Percentiles rank a stretch among this genome's conserved stretches.
Evolutionary conservation across 768 basidiomycete species (phyloP).

Genomic region (Tulasnella sp.): DNA sequence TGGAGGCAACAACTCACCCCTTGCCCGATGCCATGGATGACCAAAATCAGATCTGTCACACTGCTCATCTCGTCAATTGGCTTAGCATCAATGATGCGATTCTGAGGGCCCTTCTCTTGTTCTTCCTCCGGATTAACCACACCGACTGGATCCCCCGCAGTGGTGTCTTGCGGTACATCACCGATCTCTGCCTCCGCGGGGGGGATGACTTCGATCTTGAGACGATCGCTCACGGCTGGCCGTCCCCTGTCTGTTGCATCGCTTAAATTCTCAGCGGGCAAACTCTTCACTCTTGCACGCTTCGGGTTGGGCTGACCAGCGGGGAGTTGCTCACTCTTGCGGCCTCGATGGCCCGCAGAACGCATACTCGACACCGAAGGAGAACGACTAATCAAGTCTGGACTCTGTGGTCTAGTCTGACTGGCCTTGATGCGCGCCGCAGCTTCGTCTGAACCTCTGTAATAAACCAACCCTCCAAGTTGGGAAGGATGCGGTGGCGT

Average conservation of each 20-base stretch:
- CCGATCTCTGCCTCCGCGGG: not conserved
- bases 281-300: conserved; percentile 2
- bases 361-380: conserved; percentile 14
- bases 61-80: conserved; percentile 23
- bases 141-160: not conserved
- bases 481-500: conserved; percentile 22
- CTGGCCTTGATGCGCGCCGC: conserved; percentile 8
- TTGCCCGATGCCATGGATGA: conserved; percentile 35
- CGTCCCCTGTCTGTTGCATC: not conserved
- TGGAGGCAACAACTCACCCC: conserved; percentile 17
- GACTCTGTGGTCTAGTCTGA: conserved; percentile 11
- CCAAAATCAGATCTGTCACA: conserved; percentile 34
- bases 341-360: conserved; percentile 6
- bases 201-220: not conserved
- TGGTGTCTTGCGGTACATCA: not conserved
- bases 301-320: not conserved
- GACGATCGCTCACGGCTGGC: not conserved
- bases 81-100: not conserved
- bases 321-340: conserved; percentile 1
- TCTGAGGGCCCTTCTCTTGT: conserved; percentile 9
- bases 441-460: conserved; percentile 30
- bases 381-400: conserved; percentile 14
- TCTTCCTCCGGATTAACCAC: conserved; percentile 13
- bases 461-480: conserved; percentile 26
- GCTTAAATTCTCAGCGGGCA: conserved; percentile 3